Evolutionary conservation across 768 basidiomycete genomes (phyloP).

Genomic region (Boletus rubescentipes): DNA sequence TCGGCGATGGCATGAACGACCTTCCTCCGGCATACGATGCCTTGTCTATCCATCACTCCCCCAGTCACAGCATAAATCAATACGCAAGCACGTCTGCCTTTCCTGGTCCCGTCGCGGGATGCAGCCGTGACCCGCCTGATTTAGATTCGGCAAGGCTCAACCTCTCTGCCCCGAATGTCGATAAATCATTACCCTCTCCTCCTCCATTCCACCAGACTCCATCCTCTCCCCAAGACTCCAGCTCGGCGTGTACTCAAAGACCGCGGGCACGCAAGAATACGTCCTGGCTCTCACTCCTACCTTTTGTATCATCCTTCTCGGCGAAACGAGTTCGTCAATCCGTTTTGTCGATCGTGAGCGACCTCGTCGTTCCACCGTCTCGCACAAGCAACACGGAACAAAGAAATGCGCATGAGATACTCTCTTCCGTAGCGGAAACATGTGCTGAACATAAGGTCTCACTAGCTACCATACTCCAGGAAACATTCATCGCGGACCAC

Average conservation of each 20-base stretch:
- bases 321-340: conserved; percentile 51
- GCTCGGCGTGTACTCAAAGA: background rate
- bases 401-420: conserved; percentile 37
- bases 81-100: background rate
- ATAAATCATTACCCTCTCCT: background rate
- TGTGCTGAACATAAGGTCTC: conserved; percentile 54
- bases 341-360: conserved; percentile 50
- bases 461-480: conserved; percentile 28
- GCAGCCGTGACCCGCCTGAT: background rate
- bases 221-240: background rate
- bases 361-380: conserved; percentile 39
- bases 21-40: conserved; percentile 19
- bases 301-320: conserved; percentile 27
- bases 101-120: background rate
- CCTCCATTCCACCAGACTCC: background rate
- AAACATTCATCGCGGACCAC: conserved; percentile 21
- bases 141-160: no score
- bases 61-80: background rate
- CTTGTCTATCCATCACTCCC: background rate
- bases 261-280: conserved; percentile 4
- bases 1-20: background rate
- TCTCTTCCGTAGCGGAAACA: conserved; percentile 60
- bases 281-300: conserved; percentile 31
- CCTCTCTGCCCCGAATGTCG: background rate
- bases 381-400: background rate